Evolutionary conservation across 208 protist genomes (phyloP), one percentile per base, ranked within the genome.

Genomic region (Zelonia costaricensis): DNA sequence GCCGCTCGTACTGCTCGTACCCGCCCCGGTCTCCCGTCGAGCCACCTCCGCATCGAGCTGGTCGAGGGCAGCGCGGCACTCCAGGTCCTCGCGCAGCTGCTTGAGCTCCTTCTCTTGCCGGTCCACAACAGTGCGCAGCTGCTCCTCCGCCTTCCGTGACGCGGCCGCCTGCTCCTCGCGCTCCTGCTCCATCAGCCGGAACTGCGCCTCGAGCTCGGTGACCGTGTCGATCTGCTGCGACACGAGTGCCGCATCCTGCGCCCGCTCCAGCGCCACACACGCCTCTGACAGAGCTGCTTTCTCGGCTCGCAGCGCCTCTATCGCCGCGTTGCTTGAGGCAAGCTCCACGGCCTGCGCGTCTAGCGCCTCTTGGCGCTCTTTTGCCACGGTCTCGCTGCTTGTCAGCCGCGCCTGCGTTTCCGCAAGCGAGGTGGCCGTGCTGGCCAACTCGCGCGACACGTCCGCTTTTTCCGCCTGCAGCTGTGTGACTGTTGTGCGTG

Each of bases 21-120:
- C 57, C 31, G 8, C 27, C 16, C 33, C n/a, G 49, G 10, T 53
- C 6, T 33, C 43, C 7, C 52, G 52, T 2, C 35, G 44, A 5
- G 31, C 42, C 1, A 40, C 63, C 23, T 35, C 59, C 4, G 25
- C 62, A 31, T 91, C 77, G 22, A 71, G 70, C 6, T 77, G 47
- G 25, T 86, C 79, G 30, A 91, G 48, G 35, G 58, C 86, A 4
- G 48, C 51, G 49, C 71, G 62, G 53, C 88, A 86, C 38, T 88
- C 80, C 0, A 84, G 60, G 38, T 86, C 55, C 18, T 88, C 75
- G 13, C 67, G 68, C 1, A 88, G 65, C 23, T 78, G 70, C 12
- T 49, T 40, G 3, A 87, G 60, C 16, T 78, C 66, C 27, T 42
- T 45, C 3, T 47, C 28, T 30, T 69, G 57, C 31, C 60, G 56